Evolutionary conservation across 306 rosid species (phyloP), one percentile per base, ranked within the genome.

Genomic region (Gastrolobium bilobum): DNA sequence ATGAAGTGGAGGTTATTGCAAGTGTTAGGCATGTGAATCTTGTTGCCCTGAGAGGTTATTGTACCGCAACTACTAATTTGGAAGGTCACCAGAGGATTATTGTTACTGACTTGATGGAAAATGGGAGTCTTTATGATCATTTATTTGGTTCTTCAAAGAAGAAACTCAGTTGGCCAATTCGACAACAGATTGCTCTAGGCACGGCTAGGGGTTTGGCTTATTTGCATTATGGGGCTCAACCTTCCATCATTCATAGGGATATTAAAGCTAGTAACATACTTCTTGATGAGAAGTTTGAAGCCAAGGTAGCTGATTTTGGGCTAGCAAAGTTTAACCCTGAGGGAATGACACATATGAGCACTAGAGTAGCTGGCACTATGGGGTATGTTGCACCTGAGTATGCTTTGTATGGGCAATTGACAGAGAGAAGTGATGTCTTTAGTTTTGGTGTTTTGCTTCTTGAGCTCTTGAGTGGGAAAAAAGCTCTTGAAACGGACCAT

Each of bases 311-410:
- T 0, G 99, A 95, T 65, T 95, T 95, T 13, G 99, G 99, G 39
- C 88, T 95, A 3, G 99, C 99, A 0, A 92, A 84, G 91, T 95
- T 95, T 68, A 91, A 91, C 6, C 97, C 96, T 0, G 98, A 95
- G 79, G 98, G 98, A 15, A 86, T 90, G 94, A 93, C 99, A 0
- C 99, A 95, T 62, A 60, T 95, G 94, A 95, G 99, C 81, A 95
- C 99, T 0, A 86, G 99, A 70, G 99, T 95, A 0, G 99, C 99
- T 3, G 99, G 99, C 30, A 95, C 99, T 0, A 85, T 95, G 98
- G 98, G 99, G 5, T 95, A 93, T 90, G 93, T 95, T 43, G 98
- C 99, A 37, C 99, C 99, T 0, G 99, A 95, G 86, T 95, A 95
- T 64, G 99, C 98, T 0, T 81, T 95, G 79, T 95, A 95, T 44